A percentile compares a stretch with the other conserved stretches of the same genome.
Conservation (phyloP, 2,329 filamentous ascomycete species). For the Ilyonectria destructans region DNA sequence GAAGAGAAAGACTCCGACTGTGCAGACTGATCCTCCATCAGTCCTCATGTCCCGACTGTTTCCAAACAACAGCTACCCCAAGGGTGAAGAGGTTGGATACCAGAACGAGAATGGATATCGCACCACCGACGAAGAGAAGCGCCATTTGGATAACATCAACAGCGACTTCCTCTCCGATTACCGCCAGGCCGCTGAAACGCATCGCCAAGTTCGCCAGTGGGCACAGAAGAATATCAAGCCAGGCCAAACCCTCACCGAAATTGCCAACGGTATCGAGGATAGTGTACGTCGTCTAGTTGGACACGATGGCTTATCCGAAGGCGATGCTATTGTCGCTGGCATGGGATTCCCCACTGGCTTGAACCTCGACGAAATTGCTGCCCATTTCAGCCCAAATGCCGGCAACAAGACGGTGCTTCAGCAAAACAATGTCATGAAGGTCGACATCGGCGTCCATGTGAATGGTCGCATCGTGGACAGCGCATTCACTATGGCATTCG, state of each 20-base stretch:
- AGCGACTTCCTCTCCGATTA: constrained; percentile 79
- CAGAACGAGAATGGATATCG: not conserved
- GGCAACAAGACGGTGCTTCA: constrained; percentile 82
- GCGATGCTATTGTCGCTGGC: constrained; percentile 65
- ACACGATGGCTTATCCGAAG: constrained; percentile 80
- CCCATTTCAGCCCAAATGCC: constrained; percentile 87
- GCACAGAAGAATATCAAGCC: constrained; percentile 85
- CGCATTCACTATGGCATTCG: constrained; percentile 83
- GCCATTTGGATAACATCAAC: constrained; percentile 48
- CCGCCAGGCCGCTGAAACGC: constrained; percentile 83
- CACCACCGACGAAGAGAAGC: not conserved
- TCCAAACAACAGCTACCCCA: not conserved
- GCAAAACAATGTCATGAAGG: constrained; percentile 81
- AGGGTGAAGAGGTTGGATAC: not conserved
- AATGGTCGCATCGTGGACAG: constrained; percentile 85
- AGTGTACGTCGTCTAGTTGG: constrained; percentile 82
- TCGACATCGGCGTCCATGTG: constrained; percentile 84
- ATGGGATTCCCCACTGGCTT: constrained; percentile 86
- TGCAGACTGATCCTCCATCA: not conserved
- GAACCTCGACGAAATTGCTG: constrained; percentile 50
- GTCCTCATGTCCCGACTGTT: not conserved
- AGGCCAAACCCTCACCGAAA: constrained; percentile 82
- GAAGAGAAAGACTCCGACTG: not conserved
- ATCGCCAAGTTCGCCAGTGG: constrained; percentile 86
- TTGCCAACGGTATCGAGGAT: constrained; percentile 87